Evolutionary conservation across 441 rosid species (phyloP).

Genomic region (Syzygium syzygioides): DNA sequence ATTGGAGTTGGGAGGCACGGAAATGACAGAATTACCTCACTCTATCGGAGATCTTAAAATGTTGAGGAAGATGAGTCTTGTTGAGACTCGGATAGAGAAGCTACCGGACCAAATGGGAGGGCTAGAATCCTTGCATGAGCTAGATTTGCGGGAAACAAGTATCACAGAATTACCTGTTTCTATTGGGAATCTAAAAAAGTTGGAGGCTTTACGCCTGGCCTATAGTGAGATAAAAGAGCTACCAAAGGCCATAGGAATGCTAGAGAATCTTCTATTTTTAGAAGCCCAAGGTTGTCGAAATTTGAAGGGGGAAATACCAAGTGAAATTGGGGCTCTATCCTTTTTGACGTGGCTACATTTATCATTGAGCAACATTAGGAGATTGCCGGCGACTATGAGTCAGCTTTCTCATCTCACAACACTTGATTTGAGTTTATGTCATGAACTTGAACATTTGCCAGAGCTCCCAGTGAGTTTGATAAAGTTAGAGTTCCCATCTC

Average conservation of each 20-base stretch:
- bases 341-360: not conserved
- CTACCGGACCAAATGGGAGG: not conserved
- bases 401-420: not conserved
- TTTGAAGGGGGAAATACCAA: not conserved
- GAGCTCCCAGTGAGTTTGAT: not conserved
- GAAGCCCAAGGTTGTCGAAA: accelerated
- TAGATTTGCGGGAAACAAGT: not conserved
- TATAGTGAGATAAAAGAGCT: not conserved
- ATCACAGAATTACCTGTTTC: not conserved
- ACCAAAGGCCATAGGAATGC: not conserved
- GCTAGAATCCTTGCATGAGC: not conserved
- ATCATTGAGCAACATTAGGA: not conserved
- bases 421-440: not conserved
- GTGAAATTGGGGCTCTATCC: not conserved
- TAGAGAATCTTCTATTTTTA: not conserved
- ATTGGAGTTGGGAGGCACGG: not conserved
- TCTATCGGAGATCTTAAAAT: not conserved
- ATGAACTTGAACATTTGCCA: not conserved
- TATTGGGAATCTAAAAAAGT: not conserved
- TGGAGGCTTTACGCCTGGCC: accelerated
- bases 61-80: not conserved
- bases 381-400: not conserved
- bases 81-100: not conserved
- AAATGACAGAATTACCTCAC: not conserved
- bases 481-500: not conserved